Percentiles rank a stretch among this genome's conserved stretches.
phyloP scores from a whole-genome alignment of 1,284 basidiomycete genomes.

The Takashimella tepidaria region DNA sequence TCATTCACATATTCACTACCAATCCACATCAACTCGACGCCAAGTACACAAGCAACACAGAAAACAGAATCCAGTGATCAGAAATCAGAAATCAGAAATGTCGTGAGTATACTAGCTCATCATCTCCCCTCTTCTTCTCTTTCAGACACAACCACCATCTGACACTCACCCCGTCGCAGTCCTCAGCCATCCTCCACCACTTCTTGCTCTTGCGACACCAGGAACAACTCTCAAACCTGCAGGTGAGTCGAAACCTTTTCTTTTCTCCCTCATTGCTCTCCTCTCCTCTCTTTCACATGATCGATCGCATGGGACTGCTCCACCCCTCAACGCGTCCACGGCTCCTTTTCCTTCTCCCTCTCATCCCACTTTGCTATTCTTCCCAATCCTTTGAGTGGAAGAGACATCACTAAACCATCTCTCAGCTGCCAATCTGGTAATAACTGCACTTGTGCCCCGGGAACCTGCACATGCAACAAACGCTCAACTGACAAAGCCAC shows the following conservation, averaged over 20 bases:
- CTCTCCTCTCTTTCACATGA: neutral
- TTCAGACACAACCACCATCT: neutral
- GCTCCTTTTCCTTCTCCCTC: neutral
- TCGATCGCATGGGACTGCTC: neutral
- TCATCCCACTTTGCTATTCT: neutral
- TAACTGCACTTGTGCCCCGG: constrained; percentile 25
- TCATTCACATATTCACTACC: no score
- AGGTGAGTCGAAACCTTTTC: neutral
- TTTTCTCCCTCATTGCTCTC: neutral
- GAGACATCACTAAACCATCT: neutral
- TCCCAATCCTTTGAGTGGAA: no score
- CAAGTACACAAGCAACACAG: no score
- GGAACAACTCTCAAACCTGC: neutral
- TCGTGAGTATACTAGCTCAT: neutral
- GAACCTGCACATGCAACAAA: constrained; percentile 20
- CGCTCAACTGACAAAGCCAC: constrained; percentile 15
- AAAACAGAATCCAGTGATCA: no score
- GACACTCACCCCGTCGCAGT: no score
- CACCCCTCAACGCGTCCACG: neutral
- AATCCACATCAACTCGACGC: no score
- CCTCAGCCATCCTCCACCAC: neutral
- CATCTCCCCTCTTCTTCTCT: no score
- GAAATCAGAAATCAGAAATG: no score
- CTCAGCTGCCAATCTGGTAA: constrained; percentile 18
- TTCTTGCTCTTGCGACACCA: neutral